Evolutionary conservation across 805 yeast species (phyloP).

Genomic region (Torulaspora delbrueckii): DNA sequence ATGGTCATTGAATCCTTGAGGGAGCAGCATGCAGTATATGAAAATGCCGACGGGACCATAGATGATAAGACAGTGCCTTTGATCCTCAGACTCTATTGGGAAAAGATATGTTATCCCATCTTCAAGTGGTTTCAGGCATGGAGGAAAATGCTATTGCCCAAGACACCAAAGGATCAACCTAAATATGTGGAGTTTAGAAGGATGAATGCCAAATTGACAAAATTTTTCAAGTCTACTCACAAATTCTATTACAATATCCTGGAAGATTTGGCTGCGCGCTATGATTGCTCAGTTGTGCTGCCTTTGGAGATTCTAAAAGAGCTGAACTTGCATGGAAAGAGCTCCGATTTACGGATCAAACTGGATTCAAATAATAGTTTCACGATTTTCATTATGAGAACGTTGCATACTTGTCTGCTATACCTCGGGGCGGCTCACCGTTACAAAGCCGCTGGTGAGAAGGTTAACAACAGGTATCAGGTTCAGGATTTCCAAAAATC

Average conservation of each 20-base stretch:
- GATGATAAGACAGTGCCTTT: slow-evolving; percentile 16
- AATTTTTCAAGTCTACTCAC: slow-evolving; percentile 43
- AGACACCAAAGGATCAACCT: slow-evolving; percentile 18
- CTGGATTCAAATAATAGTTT: slow-evolving; percentile 12
- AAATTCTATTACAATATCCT: slow-evolving; percentile 46
- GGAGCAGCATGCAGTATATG: slow-evolving; percentile 7
- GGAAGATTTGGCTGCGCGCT: slow-evolving; percentile 8
- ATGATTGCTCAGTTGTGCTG: slow-evolving; percentile 13
- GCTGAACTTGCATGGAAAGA: slow-evolving; percentile 8
- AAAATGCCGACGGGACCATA: slow-evolving; percentile 1
- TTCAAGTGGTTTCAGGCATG: slow-evolving; percentile 51
- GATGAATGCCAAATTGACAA: slow-evolving; percentile 47
- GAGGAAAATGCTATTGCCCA: slow-evolving; percentile 19
- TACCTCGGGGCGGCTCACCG: slow-evolving; percentile 57
- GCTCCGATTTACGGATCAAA: not conserved
- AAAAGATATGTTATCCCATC: slow-evolving; percentile 58
- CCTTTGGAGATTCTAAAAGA: slow-evolving; percentile 10
- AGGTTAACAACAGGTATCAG: slow-evolving; percentile 36
- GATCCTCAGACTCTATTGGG: slow-evolving; percentile 53
- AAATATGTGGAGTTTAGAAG: slow-evolving; percentile 53
- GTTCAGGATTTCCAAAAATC: slow-evolving; percentile 43
- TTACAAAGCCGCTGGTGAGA: slow-evolving; percentile 48
- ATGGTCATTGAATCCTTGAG: slow-evolving; percentile 13
- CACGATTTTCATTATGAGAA: slow-evolving; percentile 12
- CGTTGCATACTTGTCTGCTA: slow-evolving; percentile 32